These are phyloP conservation scores for Aspergillus flavus DNA, from an alignment of 2,329 filamentous ascomycete genomes.

Conservation along the genomic window DNA sequence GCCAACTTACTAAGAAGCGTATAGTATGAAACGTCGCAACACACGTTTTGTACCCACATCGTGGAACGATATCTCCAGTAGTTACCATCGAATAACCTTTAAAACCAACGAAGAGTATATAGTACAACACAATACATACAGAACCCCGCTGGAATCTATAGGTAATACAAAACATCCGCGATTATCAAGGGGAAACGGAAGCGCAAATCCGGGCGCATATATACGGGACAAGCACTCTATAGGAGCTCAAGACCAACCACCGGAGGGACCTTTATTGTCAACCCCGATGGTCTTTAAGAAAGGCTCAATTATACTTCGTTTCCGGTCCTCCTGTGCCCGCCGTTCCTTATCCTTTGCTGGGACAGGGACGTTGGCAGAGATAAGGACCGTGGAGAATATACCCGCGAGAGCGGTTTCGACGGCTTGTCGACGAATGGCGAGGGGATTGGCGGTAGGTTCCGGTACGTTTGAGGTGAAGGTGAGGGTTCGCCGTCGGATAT, in stretches of 20 bases:
- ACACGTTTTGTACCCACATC: neutral
- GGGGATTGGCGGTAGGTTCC: conserved; percentile 45
- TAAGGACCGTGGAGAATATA: conserved; percentile 65
- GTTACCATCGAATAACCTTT: neutral
- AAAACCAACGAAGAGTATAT: neutral
- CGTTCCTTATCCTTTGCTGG: conserved; percentile 60
- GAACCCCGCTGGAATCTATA: neutral
- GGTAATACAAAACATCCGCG: neutral
- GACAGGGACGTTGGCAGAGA: conserved; percentile 51
- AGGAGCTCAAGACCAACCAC: conserved; percentile 23
- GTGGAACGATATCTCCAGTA: neutral
- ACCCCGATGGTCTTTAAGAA: conserved; percentile 58
- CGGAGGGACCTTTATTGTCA: conserved; percentile 38
- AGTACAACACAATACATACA: neutral
- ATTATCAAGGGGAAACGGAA: neutral
- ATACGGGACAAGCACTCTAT: neutral
- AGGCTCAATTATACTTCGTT: conserved; percentile 67
- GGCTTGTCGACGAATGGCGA: conserved; percentile 57
- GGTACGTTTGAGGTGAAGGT: conserved; percentile 30
- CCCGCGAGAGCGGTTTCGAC: conserved; percentile 66
- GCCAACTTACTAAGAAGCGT: neutral
- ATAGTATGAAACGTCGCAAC: neutral
- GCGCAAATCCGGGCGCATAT: neutral
- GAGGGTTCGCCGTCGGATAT: conserved; percentile 32
- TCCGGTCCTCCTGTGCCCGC: conserved; percentile 64